Evolutionary conservation across 2,329 filamentous ascomycete species (phyloP), one percentile per base, ranked within the genome.

Genomic region (Penicillium sp.): DNA sequence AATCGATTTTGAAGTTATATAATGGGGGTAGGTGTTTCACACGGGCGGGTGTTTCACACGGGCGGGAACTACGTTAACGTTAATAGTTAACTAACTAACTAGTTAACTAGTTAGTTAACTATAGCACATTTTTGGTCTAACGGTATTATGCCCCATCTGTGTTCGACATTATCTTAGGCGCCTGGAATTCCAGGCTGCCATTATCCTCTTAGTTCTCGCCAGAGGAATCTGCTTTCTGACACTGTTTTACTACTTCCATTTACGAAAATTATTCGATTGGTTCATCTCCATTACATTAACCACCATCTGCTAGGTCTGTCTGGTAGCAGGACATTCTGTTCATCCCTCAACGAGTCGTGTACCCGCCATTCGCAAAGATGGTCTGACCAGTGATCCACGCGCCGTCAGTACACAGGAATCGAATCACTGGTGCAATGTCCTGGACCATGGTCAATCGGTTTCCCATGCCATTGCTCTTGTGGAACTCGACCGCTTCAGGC

Each of bases 281-380:
- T 44, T 22, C 40, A 44, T 13, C 7, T 44, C 4, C n/a, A 22
- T 13, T 44, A 2, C 19, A 10, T 42, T 8, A 19, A 19, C 3
- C 1, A 19, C 1, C 6, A 42, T 44, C 4, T 2, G 9, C 7
- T 22, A n/a, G n/a, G n/a, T 24, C 10, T n/a, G 3, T 44, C 40
- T 24, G 9, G 13, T 2, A 10, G 7, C 38, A 42, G 38, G 15
- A 42, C n/a, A 42, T 8, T 19, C n/a, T 13, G 1, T 17, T 5
- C 38, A 19, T 19, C 38, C 7, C n/a, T 42, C 38, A 81, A 30
- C 80, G 76, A 35, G 79, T 81, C 2, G 80, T 82, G 62, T 82
- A 82, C 10, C 80, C 80, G 12, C 80, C 80, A 62, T 83, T 83
- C n/a, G 79, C 78, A 71, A 83, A 82, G 63, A 82, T 77, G 5